These are phyloP conservation scores for Pythium aquatile DNA, from an alignment of 352 stramenopile species.

Conservation along the genomic window DNA sequence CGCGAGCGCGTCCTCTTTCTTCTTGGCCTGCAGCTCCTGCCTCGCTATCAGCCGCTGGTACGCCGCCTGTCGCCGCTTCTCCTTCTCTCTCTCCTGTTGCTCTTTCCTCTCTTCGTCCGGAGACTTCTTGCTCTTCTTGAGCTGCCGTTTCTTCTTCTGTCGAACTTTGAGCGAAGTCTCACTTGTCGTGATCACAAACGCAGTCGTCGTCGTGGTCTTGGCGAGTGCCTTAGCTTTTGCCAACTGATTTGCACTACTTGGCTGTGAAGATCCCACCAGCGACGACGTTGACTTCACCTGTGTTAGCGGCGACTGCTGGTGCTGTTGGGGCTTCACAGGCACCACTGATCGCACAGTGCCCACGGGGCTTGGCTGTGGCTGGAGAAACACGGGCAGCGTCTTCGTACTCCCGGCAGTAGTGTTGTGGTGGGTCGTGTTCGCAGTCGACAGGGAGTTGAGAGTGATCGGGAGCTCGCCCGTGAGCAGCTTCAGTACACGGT, in stretches of 20 bases:
- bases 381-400: constrained; percentile 23
- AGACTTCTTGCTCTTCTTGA: constrained; percentile 33
- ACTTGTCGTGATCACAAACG: constrained; percentile 50
- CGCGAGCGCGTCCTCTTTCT: constrained; percentile 34
- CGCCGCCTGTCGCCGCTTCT: constrained; percentile 47
- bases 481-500: constrained; percentile 54
- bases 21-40: constrained; percentile 50
- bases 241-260: constrained; percentile 1
- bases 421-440: neutral
- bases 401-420: constrained; percentile 3
- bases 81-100: constrained; percentile 45
- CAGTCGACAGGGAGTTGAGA: neutral
- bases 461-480: neutral
- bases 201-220: constrained; percentile 12
- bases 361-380: neutral
- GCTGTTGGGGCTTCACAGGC: neutral
- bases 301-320: neutral
- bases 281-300: constrained; percentile 11
- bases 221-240: constrained; percentile 24
- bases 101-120: constrained; percentile 18
- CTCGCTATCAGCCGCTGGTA: constrained; percentile 58
- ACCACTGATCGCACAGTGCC: neutral
- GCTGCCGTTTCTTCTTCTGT: constrained; percentile 28
- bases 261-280: neutral
- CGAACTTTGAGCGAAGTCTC: constrained; percentile 29